phyloP scores from a whole-genome alignment of 495 filamentous ascomycete genomes.

The Penicillium antarcticum region DNA sequence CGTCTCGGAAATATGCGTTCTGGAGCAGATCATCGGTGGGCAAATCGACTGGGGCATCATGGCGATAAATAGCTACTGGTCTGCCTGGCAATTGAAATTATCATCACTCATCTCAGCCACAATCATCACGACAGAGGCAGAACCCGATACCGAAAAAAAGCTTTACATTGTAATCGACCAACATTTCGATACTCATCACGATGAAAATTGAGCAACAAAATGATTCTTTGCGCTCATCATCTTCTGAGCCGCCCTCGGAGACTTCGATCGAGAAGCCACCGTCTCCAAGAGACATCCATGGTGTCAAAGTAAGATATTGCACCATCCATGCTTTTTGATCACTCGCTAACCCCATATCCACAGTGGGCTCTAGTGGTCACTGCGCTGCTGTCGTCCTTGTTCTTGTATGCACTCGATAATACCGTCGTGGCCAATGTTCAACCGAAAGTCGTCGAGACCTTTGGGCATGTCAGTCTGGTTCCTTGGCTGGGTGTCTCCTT shows the following conservation, averaged over 20 bases:
- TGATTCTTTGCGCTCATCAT: not conserved
- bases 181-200: not conserved
- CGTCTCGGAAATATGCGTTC: not conserved
- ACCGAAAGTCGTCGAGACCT: constrained; percentile 45
- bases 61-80: not conserved
- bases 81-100: not conserved
- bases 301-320: not conserved
- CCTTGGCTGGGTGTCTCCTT: constrained; percentile 57
- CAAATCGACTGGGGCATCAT: not conserved
- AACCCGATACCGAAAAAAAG: not conserved
- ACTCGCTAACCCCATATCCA: not conserved
- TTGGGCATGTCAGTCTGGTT: constrained; percentile 51
- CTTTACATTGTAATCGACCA: not conserved
- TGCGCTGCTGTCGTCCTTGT: constrained; percentile 44
- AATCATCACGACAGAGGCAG: not conserved
- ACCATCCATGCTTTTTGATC: not conserved
- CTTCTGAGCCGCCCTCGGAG: not conserved
- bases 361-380: constrained; percentile 35
- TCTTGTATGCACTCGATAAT: constrained; percentile 58
- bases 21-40: not conserved
- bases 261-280: not conserved
- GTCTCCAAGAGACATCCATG: not conserved
- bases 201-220: not conserved
- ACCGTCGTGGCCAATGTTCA: constrained; percentile 62
- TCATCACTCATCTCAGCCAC: not conserved